phyloP scores from a whole-genome alignment of 2,329 filamentous ascomycete species.

The Aspergillus tamarii region DNA sequence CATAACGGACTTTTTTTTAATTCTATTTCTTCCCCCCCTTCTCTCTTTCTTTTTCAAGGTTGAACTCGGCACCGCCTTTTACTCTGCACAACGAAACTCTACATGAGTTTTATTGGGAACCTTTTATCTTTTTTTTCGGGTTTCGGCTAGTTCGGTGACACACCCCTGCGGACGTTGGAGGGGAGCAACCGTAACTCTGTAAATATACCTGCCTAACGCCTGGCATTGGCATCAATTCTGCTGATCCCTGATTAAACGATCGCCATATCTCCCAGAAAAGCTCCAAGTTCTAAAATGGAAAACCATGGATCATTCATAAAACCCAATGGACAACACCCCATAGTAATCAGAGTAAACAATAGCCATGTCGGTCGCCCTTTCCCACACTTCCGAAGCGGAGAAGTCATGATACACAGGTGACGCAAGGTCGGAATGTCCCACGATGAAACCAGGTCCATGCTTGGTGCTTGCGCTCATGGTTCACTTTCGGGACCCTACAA shows the following conservation, averaged over 20 bases:
- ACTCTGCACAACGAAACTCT: not conserved
- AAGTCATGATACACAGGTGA: conserved; percentile 1
- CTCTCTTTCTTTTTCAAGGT: not conserved
- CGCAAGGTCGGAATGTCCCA: conserved; percentile 2
- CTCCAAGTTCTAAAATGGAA: not conserved
- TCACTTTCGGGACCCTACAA: not conserved
- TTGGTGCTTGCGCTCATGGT: not conserved
- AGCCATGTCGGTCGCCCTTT: not conserved
- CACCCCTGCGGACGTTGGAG: not conserved
- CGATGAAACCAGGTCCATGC: not conserved
- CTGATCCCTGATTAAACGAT: not conserved
- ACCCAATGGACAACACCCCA: not conserved
- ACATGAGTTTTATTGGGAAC: not conserved
- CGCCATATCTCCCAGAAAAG: not conserved
- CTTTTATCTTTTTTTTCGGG: not conserved
- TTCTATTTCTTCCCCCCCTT: not conserved
- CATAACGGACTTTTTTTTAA: not conserved
- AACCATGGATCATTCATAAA: not conserved
- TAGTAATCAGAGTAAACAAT: not conserved
- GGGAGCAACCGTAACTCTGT: not conserved
- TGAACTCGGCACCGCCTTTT: not conserved
- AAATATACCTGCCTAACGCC: not conserved
- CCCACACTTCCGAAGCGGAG: not conserved
- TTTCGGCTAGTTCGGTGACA: not conserved
- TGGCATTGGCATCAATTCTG: not conserved